Percentiles rank a stretch among this genome's conserved stretches.
Evolutionary conservation across 2,329 filamentous ascomycete genomes (phyloP).

Genomic region (Aureobasidium sp.): DNA sequence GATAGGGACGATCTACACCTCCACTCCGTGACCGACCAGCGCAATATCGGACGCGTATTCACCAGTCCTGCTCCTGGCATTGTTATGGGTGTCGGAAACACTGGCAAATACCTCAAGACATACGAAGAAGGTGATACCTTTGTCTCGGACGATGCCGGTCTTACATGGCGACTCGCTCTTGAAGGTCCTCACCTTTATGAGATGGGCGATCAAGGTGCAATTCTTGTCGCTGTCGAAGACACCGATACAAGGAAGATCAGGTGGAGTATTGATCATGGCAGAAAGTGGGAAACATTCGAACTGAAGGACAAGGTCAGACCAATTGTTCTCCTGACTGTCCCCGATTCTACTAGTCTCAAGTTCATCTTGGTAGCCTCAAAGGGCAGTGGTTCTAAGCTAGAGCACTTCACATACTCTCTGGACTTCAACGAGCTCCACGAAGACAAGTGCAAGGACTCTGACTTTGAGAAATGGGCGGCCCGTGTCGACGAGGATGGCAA

Average conservation of each 20-base stretch:
- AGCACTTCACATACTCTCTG: constrained; percentile 70
- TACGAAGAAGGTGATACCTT: constrained; percentile 84
- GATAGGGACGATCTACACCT: constrained; percentile 76
- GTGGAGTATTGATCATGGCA: constrained; percentile 93
- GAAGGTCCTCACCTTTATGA: constrained; percentile 94
- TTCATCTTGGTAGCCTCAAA: constrained; percentile 79
- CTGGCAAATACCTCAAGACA: constrained; percentile 74
- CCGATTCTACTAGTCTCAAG: constrained; percentile 92
- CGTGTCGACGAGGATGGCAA: constrained; percentile 83
- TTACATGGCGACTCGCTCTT: constrained; percentile 81
- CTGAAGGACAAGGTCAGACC: constrained; percentile 77
- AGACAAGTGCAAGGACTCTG: constrained; percentile 76
- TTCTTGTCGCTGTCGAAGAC: constrained; percentile 86
- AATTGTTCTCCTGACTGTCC: constrained; percentile 83
- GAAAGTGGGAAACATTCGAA: constrained; percentile 79
- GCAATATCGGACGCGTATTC: constrained; percentile 87
- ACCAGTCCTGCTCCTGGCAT: constrained; percentile 95
- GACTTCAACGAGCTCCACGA: constrained; percentile 88
- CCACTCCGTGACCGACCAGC: constrained; percentile 89
- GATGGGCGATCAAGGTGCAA: constrained; percentile 92
- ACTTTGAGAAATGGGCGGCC: constrained; percentile 92
- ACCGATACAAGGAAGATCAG: constrained; percentile 68
- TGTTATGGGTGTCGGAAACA: constrained; percentile 95
- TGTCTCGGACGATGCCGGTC: constrained; percentile 90
- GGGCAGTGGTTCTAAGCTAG: constrained; percentile 56